Evolutionary conservation across 805 yeast species (phyloP), one percentile per base, ranked within the genome.

Genomic region (Saccharomycopsis synnaedendra): DNA sequence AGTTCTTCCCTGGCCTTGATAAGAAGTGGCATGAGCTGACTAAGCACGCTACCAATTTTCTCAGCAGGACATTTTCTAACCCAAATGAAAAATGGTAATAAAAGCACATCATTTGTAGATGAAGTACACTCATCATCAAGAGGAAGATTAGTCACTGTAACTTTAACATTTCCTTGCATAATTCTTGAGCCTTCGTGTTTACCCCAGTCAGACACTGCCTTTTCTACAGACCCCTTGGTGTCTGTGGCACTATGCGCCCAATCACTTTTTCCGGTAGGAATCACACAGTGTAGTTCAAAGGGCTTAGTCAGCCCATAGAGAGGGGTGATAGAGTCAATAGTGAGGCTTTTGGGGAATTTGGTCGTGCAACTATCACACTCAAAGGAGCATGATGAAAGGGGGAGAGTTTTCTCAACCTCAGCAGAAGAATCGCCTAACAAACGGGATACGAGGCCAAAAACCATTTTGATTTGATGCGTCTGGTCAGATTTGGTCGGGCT

Each of bases 181-280:
- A 55, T 47, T n/a, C 51, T 35, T 2, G 43, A 60, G 50, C 59
- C 55, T 54, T 64, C 27, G 42, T 45, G 8, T 34, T 55, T 44
- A 62, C 65, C 55, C 73, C 73, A 75, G n/a, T 57, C 49, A 27
- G 63, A 60, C 6, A 78, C 65, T 7, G 63, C 66, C 36, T 69
- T 54, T 37, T 78, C 73, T 36, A 82, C 66, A 0, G 79, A 67
- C 3, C 67, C 64, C 29, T 58, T 45, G 32, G 71, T 75, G 6
- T 70, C 67, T 5, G 72, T 68, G 3, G 95, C 85, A 58, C 84
- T 84, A 52, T 77, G 90, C 10, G 65, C 67, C 98, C 98, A 90
- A 63, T 90, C 95, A 0, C 75, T 60, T 55, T 80, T 79, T 7
- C 93, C 94, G 0, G 97, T 88, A 2, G 96, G 83, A 0, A 89